Conservation (phyloP, 305 asterid genomes). For the Fraxinus floribunda region DNA sequence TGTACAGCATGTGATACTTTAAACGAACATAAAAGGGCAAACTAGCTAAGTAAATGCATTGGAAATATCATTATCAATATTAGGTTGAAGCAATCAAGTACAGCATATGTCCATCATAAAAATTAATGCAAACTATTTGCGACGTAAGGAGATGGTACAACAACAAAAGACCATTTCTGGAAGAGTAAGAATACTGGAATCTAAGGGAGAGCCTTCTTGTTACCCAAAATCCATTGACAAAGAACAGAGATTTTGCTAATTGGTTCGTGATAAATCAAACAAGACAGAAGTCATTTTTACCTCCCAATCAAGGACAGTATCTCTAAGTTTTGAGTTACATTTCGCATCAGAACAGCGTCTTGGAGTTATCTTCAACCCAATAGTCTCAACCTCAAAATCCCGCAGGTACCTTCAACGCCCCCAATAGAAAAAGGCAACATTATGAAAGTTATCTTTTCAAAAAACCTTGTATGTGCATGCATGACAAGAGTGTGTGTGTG, state of each 20-base stretch:
- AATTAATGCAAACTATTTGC: background rate
- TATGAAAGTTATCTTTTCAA: background rate
- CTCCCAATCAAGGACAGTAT: slow-evolving; percentile 99
- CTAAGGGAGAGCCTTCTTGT: background rate
- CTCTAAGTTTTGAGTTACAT: slow-evolving; percentile 83
- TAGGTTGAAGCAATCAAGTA: background rate
- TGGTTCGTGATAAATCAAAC: background rate
- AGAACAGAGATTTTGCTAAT: background rate
- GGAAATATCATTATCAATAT: background rate
- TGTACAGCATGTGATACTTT: background rate
- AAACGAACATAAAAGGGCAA: background rate
- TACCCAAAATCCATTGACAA: background rate
- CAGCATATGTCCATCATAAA: background rate
- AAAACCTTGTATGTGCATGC: background rate
- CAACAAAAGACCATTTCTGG: background rate
- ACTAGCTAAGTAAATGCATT: background rate
- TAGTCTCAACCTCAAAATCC: slow-evolving; percentile 93
- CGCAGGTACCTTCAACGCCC: slow-evolving; percentile 60
- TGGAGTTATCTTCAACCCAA: slow-evolving; percentile 80
- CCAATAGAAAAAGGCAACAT: background rate
- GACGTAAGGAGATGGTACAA: background rate
- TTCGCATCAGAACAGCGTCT: slow-evolving; percentile 68
- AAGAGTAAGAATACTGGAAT: background rate
- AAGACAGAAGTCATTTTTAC: slow-evolving; percentile 32
- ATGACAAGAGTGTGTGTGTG: background rate